Base-by-base conservation (phyloP, 176 grass and related monocot species). In the Poa pratensis region DNA sequence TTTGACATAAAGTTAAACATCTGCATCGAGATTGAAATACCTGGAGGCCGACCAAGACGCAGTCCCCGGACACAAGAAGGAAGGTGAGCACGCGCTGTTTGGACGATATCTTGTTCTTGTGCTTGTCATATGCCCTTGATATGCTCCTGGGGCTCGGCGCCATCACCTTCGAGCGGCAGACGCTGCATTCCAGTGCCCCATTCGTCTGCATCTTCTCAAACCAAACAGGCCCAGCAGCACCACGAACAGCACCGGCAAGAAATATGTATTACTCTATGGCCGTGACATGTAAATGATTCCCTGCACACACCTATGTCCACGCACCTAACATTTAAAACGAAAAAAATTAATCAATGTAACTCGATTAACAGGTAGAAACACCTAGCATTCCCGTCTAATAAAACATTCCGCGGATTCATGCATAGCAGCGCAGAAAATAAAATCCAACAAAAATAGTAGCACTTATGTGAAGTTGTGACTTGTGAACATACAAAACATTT, bases 1-100 rank as follows among this genome's bases (percentile, higher is more conserved):
- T 61, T 70, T 27, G 73, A 45, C 20, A 77, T 39, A 32, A 64
- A 46, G 23, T 78, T 26, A 86, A 63, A 55, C n/a, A 45, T 53
- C 26, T 53, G 51, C 51, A 62, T 64, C 5, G 16, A 73, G 23
- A 77, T 42, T 79, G 82, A 82, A 78, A 69, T 76, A 97, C 94
- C 94, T 97, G 94, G 35, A 97, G 92, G 51, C 94, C 94, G 30
- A 97, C 94, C 83, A 97, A 90, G 52, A 97, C 90, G 76, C 94
- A 97, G 82, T 97, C 91, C 39, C 94, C 94, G 18, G 90, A 87
- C 81, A 97, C 94, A 7, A 97, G 90, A 81, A 97, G 87, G 71
- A 92, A 77, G 30, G 84, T 90, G 26, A 97, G 91, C 37, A 86
- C 89, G 1, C 87, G 91, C 77, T 90, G 75, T 80, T 97, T 97